These are phyloP conservation scores for Suillus subalutaceus DNA, from an alignment of 768 basidiomycete species.

Conservation along the genomic window DNA sequence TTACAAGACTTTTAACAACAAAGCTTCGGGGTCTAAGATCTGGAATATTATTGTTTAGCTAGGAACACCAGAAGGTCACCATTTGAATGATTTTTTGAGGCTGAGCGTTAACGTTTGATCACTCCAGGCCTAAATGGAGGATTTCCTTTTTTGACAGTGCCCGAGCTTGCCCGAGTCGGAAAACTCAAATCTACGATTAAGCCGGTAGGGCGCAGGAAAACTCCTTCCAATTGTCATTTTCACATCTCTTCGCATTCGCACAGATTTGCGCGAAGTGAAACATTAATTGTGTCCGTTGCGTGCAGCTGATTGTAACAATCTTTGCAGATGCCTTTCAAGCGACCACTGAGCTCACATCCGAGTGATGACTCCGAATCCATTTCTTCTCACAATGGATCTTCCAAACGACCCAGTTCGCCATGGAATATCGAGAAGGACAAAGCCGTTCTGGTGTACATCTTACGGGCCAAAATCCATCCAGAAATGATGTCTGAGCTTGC, in stretches of 20 bases:
- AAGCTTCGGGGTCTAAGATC: background rate
- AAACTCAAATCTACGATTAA: background rate
- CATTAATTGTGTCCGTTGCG: background rate
- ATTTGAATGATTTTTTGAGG: background rate
- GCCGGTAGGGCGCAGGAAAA: slow-evolving; percentile 5
- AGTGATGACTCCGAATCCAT: background rate
- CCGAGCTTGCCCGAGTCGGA: background rate
- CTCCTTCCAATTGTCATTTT: background rate
- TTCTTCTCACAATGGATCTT: slow-evolving; percentile 7
- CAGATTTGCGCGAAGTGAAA: slow-evolving; percentile 1
- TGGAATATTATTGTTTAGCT: background rate
- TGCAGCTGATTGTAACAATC: background rate
- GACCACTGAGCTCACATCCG: background rate
- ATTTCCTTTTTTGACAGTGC: background rate
- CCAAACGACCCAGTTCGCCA: slow-evolving; percentile 20
- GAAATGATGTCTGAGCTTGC: slow-evolving; percentile 25
- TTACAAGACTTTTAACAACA: background rate
- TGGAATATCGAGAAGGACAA: slow-evolving; percentile 12
- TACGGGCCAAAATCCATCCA: slow-evolving; percentile 35
- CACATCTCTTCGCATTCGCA: background rate
- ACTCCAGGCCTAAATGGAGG: background rate
- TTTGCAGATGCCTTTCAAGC: slow-evolving; percentile 7
- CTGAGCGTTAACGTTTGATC: background rate
- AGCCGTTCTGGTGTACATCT: slow-evolving; percentile 30
- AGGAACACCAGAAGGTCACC: background rate